Base-by-base conservation (phyloP, 2,329 filamentous ascomycete genomes). In the Nemania abortiva region DNA sequence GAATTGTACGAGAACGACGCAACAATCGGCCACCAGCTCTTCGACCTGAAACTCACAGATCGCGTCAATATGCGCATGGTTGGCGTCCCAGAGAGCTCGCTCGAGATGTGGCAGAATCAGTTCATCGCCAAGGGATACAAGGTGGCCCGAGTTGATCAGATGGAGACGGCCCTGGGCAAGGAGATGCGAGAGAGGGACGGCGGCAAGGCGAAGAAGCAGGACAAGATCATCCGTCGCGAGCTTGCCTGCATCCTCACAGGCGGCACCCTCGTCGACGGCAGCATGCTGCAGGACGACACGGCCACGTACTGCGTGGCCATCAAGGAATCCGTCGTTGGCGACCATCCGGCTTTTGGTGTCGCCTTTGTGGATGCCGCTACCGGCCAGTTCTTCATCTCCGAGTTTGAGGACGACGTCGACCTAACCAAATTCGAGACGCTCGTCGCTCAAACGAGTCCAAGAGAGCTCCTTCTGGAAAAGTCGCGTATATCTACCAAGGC, bases 41-140 rank as follows among this genome's bases (percentile, higher is more conserved):
- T 99, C 75, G 96, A 99, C 80, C 87, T 99, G 65, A 99, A 99
- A 83, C 91, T 99, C 78, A 99, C 96, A 0, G 96, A 99, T 76
- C 89, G 96, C 63, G 96, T 99, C 79, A 99, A 99, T 79, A 99
- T 99, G 96, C 92, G 95, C 73, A 99, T 99, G 96, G 96, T 98
- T 1, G 96, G 96, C 70, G 96, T 99, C 0, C 96, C 96, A 0
- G 96, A 99, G 80, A 92, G 94, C 77, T 97, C 94, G 13, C 85
- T 99, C n/a, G 93, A 96, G 76, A 91, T 96, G 79, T 99, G 96
- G 96, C 94, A 96, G 65, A 97, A 97, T 76, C 96, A 99, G 77
- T 99, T 99, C 76, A 95, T 99, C 49, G 96, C 95, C 67, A 98
- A 98, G 80, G 96, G 97, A 39, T 97, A 90, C 88, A 99, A 99